These are phyloP conservation scores for Linnemannia exigua DNA, from an alignment of 192 early-diverging fungal genomes.

Conservation along the genomic window DNA sequence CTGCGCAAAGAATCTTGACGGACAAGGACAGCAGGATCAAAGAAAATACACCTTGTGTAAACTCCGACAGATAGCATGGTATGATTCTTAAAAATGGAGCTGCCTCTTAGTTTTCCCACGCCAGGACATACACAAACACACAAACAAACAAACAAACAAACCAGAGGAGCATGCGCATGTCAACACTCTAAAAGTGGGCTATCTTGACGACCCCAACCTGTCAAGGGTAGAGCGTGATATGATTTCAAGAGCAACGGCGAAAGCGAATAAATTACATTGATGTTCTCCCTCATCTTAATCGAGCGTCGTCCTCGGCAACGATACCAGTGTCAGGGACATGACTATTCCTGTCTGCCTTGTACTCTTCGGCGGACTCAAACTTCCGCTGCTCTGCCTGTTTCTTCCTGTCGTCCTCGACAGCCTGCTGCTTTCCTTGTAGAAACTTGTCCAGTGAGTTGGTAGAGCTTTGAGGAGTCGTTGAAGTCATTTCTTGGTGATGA, in stretches of 20 bases:
- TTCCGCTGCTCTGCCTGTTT: slow-evolving; percentile 41
- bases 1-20: neutral
- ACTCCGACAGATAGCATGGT: neutral
- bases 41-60: neutral
- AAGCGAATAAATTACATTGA: no score
- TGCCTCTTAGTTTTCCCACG: no score
- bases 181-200: no score
- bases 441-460: slow-evolving; percentile 51
- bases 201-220: no score
- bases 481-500: slow-evolving; percentile 26
- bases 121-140: no score
- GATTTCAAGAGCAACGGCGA: no score
- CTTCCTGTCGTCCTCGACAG: slow-evolving; percentile 47
- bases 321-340: slow-evolving; percentile 48
- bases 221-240: no score
- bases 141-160: no score
- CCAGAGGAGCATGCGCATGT: no score
- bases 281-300: no score
- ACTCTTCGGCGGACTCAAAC: slow-evolving; percentile 53
- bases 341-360: slow-evolving; percentile 45
- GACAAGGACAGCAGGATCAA: neutral
- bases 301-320: slow-evolving; percentile 24
- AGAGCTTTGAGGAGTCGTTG: slow-evolving; percentile 18
- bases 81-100: no score
- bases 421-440: slow-evolving; percentile 47